phyloP scores from a whole-genome alignment of 108 stramenopile genomes.

The Pseudonitzschia pungens region DNA sequence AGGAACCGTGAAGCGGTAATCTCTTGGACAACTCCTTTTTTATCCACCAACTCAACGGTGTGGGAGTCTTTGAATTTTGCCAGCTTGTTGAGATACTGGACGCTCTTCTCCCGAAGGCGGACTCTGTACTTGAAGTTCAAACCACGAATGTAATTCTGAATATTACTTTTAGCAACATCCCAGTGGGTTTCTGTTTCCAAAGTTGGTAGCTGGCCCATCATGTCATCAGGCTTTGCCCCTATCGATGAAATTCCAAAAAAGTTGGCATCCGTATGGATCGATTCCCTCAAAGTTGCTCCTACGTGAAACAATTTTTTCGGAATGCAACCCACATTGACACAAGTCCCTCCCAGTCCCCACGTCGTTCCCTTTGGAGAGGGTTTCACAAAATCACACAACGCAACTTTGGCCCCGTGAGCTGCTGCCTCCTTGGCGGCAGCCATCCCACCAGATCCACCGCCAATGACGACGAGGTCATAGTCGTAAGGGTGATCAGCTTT shows the following conservation, averaged over 20 bases:
- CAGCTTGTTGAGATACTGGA: constrained; percentile 90
- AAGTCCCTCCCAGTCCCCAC: constrained; percentile 99
- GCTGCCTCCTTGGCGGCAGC: constrained; percentile 93
- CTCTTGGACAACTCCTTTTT: constrained; percentile 66
- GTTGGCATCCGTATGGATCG: constrained; percentile 49
- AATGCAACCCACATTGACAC: constrained; percentile 97
- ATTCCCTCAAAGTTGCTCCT: constrained; percentile 71
- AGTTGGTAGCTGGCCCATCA: constrained; percentile 31
- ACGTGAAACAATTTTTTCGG: constrained; percentile 99
- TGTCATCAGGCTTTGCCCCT: constrained; percentile 27
- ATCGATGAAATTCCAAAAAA: constrained; percentile 68
- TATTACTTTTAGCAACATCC: constrained; percentile 72
- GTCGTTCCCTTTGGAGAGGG: constrained; percentile 90
- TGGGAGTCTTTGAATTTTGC: constrained; percentile 85
- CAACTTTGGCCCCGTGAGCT: constrained; percentile 89
- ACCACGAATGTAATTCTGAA: constrained; percentile 95
- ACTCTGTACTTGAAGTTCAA: constrained; percentile 97
- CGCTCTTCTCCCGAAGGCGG: constrained; percentile 90
- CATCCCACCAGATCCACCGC: constrained; percentile 97
- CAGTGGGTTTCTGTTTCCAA: constrained; percentile 50
- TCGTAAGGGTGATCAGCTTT: constrained; percentile 75
- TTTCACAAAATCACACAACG: constrained; percentile 95
- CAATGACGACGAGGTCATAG: constrained; percentile 96
- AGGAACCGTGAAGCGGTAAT: constrained; percentile 86
- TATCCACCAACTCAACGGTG: constrained; percentile 81